phyloP scores from a whole-genome alignment of 108 stramenopile species.

The Nannochloropsis gaditana region DNA sequence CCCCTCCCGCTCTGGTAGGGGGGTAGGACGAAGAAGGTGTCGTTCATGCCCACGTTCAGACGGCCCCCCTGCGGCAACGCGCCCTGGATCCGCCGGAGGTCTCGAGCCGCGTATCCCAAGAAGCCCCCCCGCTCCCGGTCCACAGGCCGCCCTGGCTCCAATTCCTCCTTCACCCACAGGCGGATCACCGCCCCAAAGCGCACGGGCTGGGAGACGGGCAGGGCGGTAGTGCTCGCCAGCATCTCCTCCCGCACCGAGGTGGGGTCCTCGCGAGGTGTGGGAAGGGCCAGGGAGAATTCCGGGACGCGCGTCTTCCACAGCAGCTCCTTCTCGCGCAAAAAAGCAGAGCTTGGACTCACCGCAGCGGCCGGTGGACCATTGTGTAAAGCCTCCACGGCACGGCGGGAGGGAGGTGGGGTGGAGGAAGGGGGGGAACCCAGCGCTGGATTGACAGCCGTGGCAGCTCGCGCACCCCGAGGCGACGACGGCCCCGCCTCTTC shows the following conservation, averaged over 20 bases:
- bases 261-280: neutral
- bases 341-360: neutral
- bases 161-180: neutral
- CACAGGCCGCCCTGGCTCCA: neutral
- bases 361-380: neutral
- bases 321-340: neutral
- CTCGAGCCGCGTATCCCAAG: neutral
- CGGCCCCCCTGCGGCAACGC: neutral
- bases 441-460: too few relatives aligned
- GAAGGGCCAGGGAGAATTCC: neutral
- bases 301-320: neutral
- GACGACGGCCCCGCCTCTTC: too few relatives aligned
- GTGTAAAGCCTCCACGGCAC: neutral
- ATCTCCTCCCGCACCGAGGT: neutral
- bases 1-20: neutral
- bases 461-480: too few relatives aligned
- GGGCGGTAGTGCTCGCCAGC: neutral
- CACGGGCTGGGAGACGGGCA: neutral
- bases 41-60: neutral
- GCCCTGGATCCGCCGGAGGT: neutral
- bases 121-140: neutral
- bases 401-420: neutral
- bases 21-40: neutral
- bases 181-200: neutral
- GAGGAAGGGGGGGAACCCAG: neutral